Conservation (phyloP, 2,329 filamentous ascomycete species). For the Orbilia oligospora region DNA sequence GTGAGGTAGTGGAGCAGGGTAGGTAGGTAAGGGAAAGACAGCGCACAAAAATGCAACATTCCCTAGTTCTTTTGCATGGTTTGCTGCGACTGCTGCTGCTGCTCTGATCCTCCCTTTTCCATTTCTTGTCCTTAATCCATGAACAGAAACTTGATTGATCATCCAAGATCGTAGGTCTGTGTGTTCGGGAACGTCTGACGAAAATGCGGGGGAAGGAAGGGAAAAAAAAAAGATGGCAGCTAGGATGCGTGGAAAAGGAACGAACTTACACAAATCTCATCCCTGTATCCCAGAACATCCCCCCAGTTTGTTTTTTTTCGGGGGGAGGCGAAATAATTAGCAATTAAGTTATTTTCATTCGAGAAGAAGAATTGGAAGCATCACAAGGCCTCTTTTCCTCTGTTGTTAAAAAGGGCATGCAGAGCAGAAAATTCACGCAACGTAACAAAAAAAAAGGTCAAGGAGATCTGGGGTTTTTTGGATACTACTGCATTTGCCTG, state of each 20-base stretch:
- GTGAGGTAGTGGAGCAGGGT: slow-evolving; percentile 27
- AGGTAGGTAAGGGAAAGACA: slow-evolving; percentile 5
- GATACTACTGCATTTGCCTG: slow-evolving; percentile 7
- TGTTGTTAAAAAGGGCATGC: background rate
- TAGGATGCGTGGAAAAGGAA: slow-evolving; percentile 25
- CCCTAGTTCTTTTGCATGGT: slow-evolving; percentile 25
- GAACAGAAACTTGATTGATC: slow-evolving; percentile 24
- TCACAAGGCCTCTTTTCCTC: slow-evolving; percentile 27
- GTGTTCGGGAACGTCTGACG: slow-evolving; percentile 60
- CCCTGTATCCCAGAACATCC: slow-evolving; percentile 42
- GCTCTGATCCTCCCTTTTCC: slow-evolving; percentile 1
- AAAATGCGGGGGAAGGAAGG: slow-evolving; percentile 60
- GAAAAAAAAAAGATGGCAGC: slow-evolving; percentile 36
- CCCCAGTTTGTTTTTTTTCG: slow-evolving; percentile 32
- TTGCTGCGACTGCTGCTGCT: too few species aligned
- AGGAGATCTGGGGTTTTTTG: background rate
- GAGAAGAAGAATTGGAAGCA: slow-evolving; percentile 6
- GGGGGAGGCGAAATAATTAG: slow-evolving; percentile 23
- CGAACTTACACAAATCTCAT: slow-evolving; percentile 60
- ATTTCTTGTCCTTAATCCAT: slow-evolving; percentile 5
- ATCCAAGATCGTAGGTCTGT: slow-evolving; percentile 39
- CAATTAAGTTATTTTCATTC: slow-evolving; percentile 30
- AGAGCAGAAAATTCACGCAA: slow-evolving; percentile 46
- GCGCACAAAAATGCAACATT: slow-evolving; percentile 58
- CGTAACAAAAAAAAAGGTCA: background rate